Conservation (phyloP, 345 rosid genomes). For the Populus ilicifolia region DNA sequence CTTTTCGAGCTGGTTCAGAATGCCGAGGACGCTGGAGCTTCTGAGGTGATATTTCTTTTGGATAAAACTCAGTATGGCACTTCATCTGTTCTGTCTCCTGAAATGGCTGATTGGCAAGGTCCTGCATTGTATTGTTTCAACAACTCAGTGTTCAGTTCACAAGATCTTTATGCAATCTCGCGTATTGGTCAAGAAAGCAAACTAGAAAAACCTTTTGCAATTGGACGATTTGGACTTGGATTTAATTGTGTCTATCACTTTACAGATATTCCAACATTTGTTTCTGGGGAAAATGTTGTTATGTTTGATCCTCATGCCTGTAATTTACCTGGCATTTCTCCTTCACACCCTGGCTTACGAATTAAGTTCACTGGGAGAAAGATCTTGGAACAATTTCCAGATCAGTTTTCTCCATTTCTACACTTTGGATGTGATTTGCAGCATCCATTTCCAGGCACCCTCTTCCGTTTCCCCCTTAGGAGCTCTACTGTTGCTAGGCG, state of each 20-base stretch:
- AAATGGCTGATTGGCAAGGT: slow-evolving; percentile 99
- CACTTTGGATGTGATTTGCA: slow-evolving; percentile 93
- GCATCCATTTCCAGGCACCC: slow-evolving; percentile 80
- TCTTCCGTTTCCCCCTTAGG: slow-evolving; percentile 94
- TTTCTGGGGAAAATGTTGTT: slow-evolving; percentile 93
- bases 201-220: slow-evolving; percentile 89
- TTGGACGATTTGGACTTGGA: slow-evolving; percentile 95
- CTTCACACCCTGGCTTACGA: slow-evolving; percentile 94
- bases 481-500: slow-evolving; percentile 60
- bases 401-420: slow-evolving; percentile 87
- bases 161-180: slow-evolving; percentile 94
- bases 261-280: slow-evolving; percentile 86
- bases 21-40: slow-evolving; percentile 97
- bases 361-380: slow-evolving; percentile 82
- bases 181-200: slow-evolving; percentile 99
- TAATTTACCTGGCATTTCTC: slow-evolving; percentile 90
- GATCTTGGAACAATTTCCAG: slow-evolving; percentile 92
- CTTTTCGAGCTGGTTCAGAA: slow-evolving; percentile 93
- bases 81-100: slow-evolving; percentile 95
- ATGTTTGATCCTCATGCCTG: slow-evolving; percentile 98
- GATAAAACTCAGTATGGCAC: slow-evolving; percentile 94
- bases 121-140: slow-evolving; percentile 94
- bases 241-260: slow-evolving; percentile 98
- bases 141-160: slow-evolving; percentile 86
- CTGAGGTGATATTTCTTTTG: slow-evolving; percentile 82